These are phyloP conservation scores for Cyclaneusma minus DNA, from an alignment of 2,329 filamentous ascomycete genomes.

Conservation along the genomic window DNA sequence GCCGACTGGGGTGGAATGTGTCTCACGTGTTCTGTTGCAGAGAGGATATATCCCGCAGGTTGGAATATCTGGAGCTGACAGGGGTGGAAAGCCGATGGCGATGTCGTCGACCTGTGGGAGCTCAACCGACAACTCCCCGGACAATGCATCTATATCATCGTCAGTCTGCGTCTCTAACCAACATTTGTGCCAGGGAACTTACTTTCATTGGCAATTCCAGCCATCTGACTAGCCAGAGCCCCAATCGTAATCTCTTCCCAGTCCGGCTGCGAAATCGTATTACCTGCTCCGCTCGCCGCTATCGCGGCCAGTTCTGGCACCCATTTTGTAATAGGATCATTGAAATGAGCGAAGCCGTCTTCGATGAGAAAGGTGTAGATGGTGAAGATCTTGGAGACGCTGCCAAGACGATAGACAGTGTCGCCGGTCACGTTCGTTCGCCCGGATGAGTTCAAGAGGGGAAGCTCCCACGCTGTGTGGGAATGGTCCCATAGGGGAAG, in stretches of 20 bases:
- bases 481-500: slow-evolving; percentile 9
- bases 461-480: slow-evolving; percentile 8
- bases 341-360: slow-evolving; percentile 23
- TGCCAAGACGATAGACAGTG: slow-evolving; percentile 24
- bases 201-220: background rate
- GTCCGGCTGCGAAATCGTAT: slow-evolving; percentile 7
- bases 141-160: slow-evolving; percentile 14
- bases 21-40: slow-evolving; percentile 15
- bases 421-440: slow-evolving; percentile 18
- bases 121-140: slow-evolving; percentile 14
- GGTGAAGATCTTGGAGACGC: slow-evolving; percentile 28
- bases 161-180: no score
- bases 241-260: slow-evolving; percentile 10
- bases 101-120: slow-evolving; percentile 11
- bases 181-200: slow-evolving; percentile 17
- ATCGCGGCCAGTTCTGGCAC: slow-evolving; percentile 22
- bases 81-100: slow-evolving; percentile 16
- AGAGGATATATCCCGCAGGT: slow-evolving; percentile 15
- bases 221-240: slow-evolving; percentile 8
- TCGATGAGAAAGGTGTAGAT: slow-evolving; percentile 25
- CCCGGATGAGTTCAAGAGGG: slow-evolving; percentile 14
- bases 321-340: slow-evolving; percentile 25
- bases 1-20: no score
- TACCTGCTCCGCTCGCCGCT: slow-evolving; percentile 2
- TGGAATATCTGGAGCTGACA: slow-evolving; percentile 11